Percentiles rank a stretch among this genome's conserved stretches.
These are phyloP conservation scores for Heritiera littoralis DNA, from an alignment of 345 rosid species.

Conservation along the genomic window DNA sequence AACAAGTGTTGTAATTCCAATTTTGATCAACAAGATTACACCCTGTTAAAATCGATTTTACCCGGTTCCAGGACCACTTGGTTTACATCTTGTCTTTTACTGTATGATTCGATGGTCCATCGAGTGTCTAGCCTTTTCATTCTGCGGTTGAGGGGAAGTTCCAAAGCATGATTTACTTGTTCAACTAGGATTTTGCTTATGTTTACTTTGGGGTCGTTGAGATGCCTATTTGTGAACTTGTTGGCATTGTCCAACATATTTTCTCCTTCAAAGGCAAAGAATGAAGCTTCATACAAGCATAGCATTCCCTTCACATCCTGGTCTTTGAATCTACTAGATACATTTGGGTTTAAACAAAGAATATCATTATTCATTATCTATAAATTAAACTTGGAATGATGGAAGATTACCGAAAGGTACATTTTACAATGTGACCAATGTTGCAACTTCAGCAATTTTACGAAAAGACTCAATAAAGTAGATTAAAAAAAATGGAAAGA, in stretches of 20 bases:
- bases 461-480: no score
- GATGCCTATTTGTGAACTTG: constrained; percentile 19
- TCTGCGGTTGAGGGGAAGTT: constrained; percentile 38
- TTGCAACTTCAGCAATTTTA: no score
- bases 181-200: constrained; percentile 2
- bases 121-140: constrained; percentile 37
- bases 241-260: constrained; percentile 28
- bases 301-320: constrained; percentile 37
- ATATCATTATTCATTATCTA: neutral
- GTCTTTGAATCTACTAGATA: constrained; percentile 35
- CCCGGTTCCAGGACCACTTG: constrained; percentile 38
- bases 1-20: no score
- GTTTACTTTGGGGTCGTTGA: constrained; percentile 5
- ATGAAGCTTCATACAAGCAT: constrained; percentile 48
- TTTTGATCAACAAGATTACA: constrained; percentile 21
- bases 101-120: constrained; percentile 35
- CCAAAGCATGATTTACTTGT: constrained; percentile 35
- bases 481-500: no score
- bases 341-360: constrained; percentile 27
- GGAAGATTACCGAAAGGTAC: no score
- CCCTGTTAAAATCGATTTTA: constrained; percentile 38
- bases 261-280: constrained; percentile 40
- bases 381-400: no score
- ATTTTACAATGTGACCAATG: no score
- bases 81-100: constrained; percentile 13